Base-by-base conservation (phyloP, 306 rosid species). In the Pachyrhizus erosus region DNA sequence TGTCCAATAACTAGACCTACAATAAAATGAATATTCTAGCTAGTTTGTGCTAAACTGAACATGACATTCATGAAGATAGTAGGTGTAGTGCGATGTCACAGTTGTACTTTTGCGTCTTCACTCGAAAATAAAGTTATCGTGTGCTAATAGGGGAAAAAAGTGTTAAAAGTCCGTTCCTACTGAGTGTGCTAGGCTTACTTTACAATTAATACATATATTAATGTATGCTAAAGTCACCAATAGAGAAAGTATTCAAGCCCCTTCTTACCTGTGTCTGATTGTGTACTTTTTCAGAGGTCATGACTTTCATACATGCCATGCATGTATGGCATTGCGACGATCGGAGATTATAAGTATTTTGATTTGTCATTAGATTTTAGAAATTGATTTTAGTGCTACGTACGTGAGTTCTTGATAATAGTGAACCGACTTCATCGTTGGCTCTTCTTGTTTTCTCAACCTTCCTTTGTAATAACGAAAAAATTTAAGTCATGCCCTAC, bases 31-130 rank as follows among this genome's bases (percentile, higher is more conserved):
- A 77, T 55, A 21, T 26, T 10, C 18, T 69, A 24, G 55, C 48
- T 43, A 27, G 71, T 39, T 27, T 76, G 10, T n/a, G 62, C 42
- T 64, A 49, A 70, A 64, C 51, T 34, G 49, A 75, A 70, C 34
- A 24, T 46, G 80, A 66, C 55, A 69, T 76, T 39, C 40, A 70
- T 26, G 74, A 71, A 33, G 68, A 52, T 29, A 49, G 64, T 68
- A 45, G 69, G 83, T 68, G 81, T 71, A 86, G 85, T 87, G 87
- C 85, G 87, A 66, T 76, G 83, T 64, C 87, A 73, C 82, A 80
- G 87, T 84, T 84, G 90, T 84, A 20, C 79, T 72, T 42, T 66
- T 66, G 43, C 61, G 87, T 87, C 90, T 68, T 84, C 87, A 76
- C 45, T 73, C 83, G 45, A 64, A 64, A 15, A 21, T 2, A 83